Percentiles rank a stretch among this genome's conserved stretches.
Evolutionary conservation across 768 basidiomycete genomes (phyloP).

Genomic region (Phylloporus scabripes): DNA sequence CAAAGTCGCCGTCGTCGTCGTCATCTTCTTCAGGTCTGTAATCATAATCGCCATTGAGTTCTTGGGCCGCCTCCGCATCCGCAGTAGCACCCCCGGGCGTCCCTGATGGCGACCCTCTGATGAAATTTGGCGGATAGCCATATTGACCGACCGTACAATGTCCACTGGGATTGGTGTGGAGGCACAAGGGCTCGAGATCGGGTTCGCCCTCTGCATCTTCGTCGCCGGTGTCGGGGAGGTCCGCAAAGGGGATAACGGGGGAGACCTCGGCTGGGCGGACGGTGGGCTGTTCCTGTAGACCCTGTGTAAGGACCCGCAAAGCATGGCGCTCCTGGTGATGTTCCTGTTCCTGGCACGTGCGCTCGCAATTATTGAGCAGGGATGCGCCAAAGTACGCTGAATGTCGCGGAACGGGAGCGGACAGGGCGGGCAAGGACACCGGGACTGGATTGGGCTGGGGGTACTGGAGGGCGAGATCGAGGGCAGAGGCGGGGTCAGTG

Average conservation of each 20-base stretch:
- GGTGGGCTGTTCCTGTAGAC: conserved; percentile 28
- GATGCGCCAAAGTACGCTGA: conserved; percentile 29
- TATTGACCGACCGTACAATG: conserved; percentile 27
- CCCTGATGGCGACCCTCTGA: conserved; percentile 22
- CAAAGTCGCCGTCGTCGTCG: conserved; percentile 33
- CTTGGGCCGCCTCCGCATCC: conserved; percentile 25
- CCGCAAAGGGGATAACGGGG: conserved; percentile 28
- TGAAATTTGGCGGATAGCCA: conserved; percentile 17
- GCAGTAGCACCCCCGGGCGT: conserved; percentile 16
- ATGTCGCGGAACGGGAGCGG: conserved; percentile 32
- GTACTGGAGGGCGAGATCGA: conserved; percentile 26
- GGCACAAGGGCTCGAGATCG: conserved; percentile 25
- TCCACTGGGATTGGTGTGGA: conserved; percentile 21
- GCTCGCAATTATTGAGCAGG: conserved; percentile 29
- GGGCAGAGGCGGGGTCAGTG: conserved; percentile 15
- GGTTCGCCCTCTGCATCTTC: conserved; percentile 34
- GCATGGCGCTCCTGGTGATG: conserved; percentile 29
- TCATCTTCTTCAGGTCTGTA: conserved; percentile 28
- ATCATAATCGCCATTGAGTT: conserved; percentile 24
- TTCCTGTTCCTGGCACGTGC: conserved; percentile 38
- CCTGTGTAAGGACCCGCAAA: conserved; percentile 29
- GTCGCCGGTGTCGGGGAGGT: conserved; percentile 27
- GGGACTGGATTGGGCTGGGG: conserved; percentile 10
- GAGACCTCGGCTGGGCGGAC: conserved; percentile 32
- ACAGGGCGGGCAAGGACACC: conserved; percentile 22